Evolutionary conservation across 2,329 filamentous ascomycete genomes (phyloP), one percentile per base, ranked within the genome.

Genomic region (Mycosphaerella arachidis): DNA sequence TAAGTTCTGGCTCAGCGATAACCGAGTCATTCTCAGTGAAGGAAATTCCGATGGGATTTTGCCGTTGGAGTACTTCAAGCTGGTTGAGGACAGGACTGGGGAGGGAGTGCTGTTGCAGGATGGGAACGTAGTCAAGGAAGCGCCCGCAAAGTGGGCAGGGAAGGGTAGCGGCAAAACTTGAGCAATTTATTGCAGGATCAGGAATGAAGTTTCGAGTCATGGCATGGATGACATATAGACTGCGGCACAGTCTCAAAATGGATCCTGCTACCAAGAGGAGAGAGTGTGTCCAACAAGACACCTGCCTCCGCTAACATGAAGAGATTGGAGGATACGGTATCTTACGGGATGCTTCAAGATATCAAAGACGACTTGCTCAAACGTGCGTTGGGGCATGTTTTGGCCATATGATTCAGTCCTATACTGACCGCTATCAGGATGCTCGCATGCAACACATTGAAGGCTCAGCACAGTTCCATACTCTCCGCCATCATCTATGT

Each of bases 61-160:
- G 65, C 82, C 85, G 31, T 74, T 83, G 20, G 80, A 82, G 67
- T 91, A 87, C 70, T 93, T 95, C 70, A 83, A 83, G 75, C 82
- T 84, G 70, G 92, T 93, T 1, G 83, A 84, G 65, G 87, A 85
- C 0, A 76, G 87, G 61, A 82, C 75, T 60, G 76, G 78, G 57
- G 83, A 82, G 35, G 86, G 84, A 0, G 78, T 89, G 50, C 77
- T 96, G 68, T 87, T 91, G 82, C 83, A 84, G 71, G 82, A 88
- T 66, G 92, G 92, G 0, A 77, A 84, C 68, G 81, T 87, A 70
- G 76, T 86, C 52, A 83, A 81, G 9, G 86, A 92, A 70, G 76
- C 93, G 67, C 91, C 89, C 55, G 78, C 80, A 51, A 79, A 76
- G 0, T 78, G 89, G 74, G 53, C 55, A 58, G 55, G 70, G 65